Base-by-base conservation (phyloP, 108 stramenopile genomes). In the Craspedostauros australis region DNA sequence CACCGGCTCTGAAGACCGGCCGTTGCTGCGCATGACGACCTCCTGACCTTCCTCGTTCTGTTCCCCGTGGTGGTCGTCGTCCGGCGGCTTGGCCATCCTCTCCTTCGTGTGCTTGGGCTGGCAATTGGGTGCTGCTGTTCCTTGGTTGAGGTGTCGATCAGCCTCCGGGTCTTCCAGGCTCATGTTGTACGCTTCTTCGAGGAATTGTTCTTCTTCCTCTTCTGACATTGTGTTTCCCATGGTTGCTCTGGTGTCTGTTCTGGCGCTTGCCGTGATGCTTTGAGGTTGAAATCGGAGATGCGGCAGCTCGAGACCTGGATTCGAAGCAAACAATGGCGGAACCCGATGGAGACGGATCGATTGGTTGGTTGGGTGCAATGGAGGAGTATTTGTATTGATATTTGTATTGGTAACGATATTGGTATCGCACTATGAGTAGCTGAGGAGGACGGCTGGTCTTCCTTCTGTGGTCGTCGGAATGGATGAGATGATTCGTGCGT, bases 41-140 rank as follows among this genome's bases (percentile, higher is more conserved):
- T 30, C 61, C 61, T n/a, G 38, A 28, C 39, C 50, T 37, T 46
- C 44, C 5, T 46, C 64, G n/a, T 41, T 26, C 7, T 58, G 36
- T 12, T 44, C 33, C 29, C 21, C 20, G 7, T 58, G 25, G 18
- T 49, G n/a, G 40, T 45, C 28, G 44, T 48, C 41, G 20, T 39
- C 42, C 26, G 22, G n/a, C 23, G 28, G 41, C 0, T 39, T 20
- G 16, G 28, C 36, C 32, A 33, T 31, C 4, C 22, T 41, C 27
- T 29, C 38, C 22, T 62, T 42, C 0, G 82, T 84, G 52, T 89
- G 84, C 34, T 77, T 69, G 21, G 88, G 88, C 45, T 89, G 88
- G 46, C 84, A 86, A 49, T 82, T 80, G 8, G 84, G 72, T 14
- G 82, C 88, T 0, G 82, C 36, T 6, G 88, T 85, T 8, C 88